Conservation (phyloP, 2,329 filamentous ascomycete species). For the Sclerotinia spermophila region DNA sequence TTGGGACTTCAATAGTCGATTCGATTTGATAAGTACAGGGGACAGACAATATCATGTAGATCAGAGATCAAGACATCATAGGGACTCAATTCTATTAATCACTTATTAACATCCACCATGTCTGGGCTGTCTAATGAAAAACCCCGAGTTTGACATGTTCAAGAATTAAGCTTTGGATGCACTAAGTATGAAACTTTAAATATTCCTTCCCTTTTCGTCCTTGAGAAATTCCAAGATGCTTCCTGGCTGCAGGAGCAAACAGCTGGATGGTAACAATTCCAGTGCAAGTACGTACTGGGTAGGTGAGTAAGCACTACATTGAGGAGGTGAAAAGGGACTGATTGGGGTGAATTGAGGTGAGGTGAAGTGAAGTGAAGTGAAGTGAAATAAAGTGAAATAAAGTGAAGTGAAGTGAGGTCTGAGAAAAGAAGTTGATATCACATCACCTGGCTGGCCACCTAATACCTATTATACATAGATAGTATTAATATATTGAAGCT, state of each 20-base stretch:
- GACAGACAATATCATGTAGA: too few relatives aligned
- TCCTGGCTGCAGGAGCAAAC: not conserved
- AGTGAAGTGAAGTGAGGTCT: not conserved
- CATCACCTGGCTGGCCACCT: not conserved
- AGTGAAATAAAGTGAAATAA: not conserved
- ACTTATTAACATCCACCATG: not conserved
- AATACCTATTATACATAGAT: not conserved
- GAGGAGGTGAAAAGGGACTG: too few relatives aligned
- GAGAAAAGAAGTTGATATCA: not conserved
- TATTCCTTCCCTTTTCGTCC: not conserved
- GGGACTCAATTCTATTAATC: not conserved
- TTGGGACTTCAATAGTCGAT: not conserved
- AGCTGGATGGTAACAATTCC: too few relatives aligned
- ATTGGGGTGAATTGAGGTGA: not conserved
- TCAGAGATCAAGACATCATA: too few relatives aligned
- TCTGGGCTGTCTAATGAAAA: not conserved
- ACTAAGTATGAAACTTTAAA: not conserved
- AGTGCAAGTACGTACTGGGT: too few relatives aligned
- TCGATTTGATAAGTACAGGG: too few relatives aligned
- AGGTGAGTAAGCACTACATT: not conserved
- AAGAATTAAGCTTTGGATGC: not conserved
- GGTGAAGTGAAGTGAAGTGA: not conserved
- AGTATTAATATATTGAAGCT: not conserved
- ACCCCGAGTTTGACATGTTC: not conserved
- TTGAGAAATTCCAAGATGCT: not conserved